phyloP scores from a whole-genome alignment of 495 filamentous ascomycete genomes.

The Penicillium parvum region DNA sequence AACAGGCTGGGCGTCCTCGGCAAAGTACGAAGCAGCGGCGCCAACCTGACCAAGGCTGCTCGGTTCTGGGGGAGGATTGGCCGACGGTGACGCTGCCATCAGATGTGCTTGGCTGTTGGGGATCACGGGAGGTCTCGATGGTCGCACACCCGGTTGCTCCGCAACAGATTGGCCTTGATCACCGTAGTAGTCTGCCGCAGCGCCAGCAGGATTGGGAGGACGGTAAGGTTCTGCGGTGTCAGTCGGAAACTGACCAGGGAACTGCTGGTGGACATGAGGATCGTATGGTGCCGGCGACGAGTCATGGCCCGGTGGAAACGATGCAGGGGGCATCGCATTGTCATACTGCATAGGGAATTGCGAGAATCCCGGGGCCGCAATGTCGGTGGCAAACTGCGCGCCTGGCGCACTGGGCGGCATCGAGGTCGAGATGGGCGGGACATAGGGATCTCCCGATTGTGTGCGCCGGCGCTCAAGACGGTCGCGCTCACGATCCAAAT shows the following conservation, averaged over 20 bases:
- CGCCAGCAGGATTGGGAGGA: conserved; percentile 51
- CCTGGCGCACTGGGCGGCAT: conserved; percentile 23
- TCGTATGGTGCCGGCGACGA: conserved; percentile 32
- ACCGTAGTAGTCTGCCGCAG: conserved; percentile 63
- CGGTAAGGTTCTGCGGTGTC: conserved; percentile 43
- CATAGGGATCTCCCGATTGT: conserved; percentile 31
- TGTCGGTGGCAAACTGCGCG: conserved; percentile 29
- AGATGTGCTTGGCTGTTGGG: conserved; percentile 47
- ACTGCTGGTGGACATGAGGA: conserved; percentile 54
- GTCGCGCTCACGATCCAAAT: conserved; percentile 26
- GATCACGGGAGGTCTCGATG: conserved; percentile 49
- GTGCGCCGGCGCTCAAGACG: conserved; percentile 32
- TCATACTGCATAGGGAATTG: conserved; percentile 44
- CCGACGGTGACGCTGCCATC: conserved; percentile 44
- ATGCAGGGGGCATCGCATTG: conserved; percentile 14
- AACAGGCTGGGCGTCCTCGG: conserved; percentile 15
- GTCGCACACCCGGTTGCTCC: conserved; percentile 57
- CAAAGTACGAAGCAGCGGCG: conserved; percentile 49
- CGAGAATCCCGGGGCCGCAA: conserved; percentile 39
- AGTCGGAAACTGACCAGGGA: conserved; percentile 54
- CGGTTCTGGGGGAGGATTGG: conserved; percentile 49
- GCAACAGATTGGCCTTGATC: conserved; percentile 61
- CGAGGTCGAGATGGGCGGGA: conserved; percentile 22
- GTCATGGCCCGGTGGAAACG: conserved; percentile 16
- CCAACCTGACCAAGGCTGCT: conserved; percentile 47